phyloP scores from a whole-genome alignment of 2,329 filamentous ascomycete species.

The Monilinia aucupariae region DNA sequence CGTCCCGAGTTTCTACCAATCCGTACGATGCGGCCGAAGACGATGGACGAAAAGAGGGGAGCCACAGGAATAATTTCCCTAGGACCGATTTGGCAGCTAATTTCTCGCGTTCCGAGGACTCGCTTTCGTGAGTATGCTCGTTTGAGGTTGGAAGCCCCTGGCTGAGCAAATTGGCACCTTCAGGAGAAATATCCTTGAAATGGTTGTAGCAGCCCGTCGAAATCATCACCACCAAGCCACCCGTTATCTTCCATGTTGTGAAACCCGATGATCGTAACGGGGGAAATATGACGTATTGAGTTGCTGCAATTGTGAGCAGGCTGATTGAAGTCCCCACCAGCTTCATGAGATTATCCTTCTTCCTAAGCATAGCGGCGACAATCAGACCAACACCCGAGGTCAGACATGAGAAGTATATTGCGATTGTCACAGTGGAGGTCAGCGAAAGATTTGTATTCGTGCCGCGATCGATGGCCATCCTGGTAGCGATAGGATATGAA shows the following conservation, averaged over 20 bases:
- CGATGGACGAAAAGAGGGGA: neutral
- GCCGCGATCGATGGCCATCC: neutral
- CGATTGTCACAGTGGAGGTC: conserved; percentile 5
- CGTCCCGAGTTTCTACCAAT: neutral
- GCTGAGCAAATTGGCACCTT: neutral
- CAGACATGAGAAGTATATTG: conserved; percentile 9
- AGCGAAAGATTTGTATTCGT: neutral
- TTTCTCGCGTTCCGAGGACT: neutral
- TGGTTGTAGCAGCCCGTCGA: conserved; percentile 26
- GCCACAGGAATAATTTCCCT: neutral
- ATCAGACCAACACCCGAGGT: conserved; percentile 19
- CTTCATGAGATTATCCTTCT: conserved; percentile 26
- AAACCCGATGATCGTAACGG: conserved; percentile 19
- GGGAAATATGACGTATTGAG: conserved; percentile 24
- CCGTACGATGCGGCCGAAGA: neutral
- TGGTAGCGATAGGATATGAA: conserved; percentile 13
- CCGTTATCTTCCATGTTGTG: conserved; percentile 21
- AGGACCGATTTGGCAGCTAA: neutral
- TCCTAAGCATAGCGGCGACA: conserved; percentile 22
- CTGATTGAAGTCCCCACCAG: conserved; percentile 23
- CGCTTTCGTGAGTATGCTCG: neutral
- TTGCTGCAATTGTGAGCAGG: conserved; percentile 22
- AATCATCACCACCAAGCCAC: conserved; percentile 22
- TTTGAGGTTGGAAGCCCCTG: neutral
- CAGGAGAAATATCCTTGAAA: conserved; percentile 19